Base-by-base conservation (phyloP, 2,329 filamentous ascomycete genomes). In the Ophiostoma triangulosporum region DNA sequence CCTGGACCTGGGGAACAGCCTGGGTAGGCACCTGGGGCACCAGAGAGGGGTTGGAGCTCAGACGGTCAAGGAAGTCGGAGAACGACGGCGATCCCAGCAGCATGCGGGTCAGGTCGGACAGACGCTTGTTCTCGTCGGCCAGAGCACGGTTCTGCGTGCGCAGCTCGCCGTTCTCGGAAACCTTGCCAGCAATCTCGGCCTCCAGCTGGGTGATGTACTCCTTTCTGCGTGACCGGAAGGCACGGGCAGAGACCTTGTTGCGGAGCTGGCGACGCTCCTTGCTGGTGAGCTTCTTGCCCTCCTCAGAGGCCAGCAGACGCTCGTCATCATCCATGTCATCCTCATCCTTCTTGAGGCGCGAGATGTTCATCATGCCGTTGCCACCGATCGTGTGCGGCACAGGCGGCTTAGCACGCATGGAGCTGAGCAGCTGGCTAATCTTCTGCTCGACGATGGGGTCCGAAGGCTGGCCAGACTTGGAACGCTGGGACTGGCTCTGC, bases 301-400 rank as follows among this genome's bases (percentile, higher is more conserved):
- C 91, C 64, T 98, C 93, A 57, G 89, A 96, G n/a, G 88, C 88
- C 22, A 96, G 75, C 9, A 96, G 75, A 60, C 88, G 80, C 75
- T 97, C 93, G 62, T 97, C 93, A 68, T 96, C 91, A 62, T 98
- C 93, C 91, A 98, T 97, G 52, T 97, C 91, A 57, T 96, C 90
- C 63, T 97, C 90, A 45, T 96, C 89, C 76, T 97, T 97, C 76
- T 84, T 90, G 58, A 79, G 70, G 58, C 83, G 84, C 1, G 52
- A 17, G 61, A 88, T 78, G 65, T 88, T 84, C 54, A 81, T 74
- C n/a, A 83, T 67, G 12, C 75, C 66, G 32, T 67, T 60, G 57
- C 68, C 69, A 26, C 77, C 73, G 49, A 78, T 73, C 26, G 72
- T 69, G 14, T 80, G 76, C 15, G 72, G 68, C 4, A 75, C 71